Evolutionary conservation across 2,329 filamentous ascomycete genomes (phyloP).

Genomic region (Sclerotinia glacialis): DNA sequence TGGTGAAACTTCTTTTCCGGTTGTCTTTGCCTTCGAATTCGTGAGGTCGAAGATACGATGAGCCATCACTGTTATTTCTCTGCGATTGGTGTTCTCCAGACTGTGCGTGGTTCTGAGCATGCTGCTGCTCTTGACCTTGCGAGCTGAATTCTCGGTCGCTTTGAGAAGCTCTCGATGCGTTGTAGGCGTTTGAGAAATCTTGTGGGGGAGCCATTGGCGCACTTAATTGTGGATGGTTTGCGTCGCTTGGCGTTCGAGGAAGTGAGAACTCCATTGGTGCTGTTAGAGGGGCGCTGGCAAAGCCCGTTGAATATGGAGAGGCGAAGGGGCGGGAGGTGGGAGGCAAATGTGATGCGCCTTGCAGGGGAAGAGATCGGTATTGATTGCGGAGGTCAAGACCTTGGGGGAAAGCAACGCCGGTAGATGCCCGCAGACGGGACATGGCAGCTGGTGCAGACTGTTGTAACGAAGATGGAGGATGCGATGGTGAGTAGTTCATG

Average conservation of each 20-base stretch:
- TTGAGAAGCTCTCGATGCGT: conserved; percentile 31
- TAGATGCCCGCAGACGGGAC: conserved; percentile 51
- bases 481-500: conserved; percentile 50
- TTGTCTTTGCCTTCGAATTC: conserved; percentile 36
- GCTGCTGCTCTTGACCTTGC: conserved; percentile 29
- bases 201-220: conserved; percentile 53
- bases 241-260: conserved; percentile 45
- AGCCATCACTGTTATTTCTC: conserved; percentile 30
- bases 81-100: conserved; percentile 22
- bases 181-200: conserved; percentile 45
- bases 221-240: conserved; percentile 49
- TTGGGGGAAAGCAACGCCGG: conserved; percentile 46
- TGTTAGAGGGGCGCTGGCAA: conserved; percentile 53
- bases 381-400: conserved; percentile 48
- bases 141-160: conserved; percentile 28
- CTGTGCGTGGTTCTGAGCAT: conserved; percentile 28
- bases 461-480: conserved; percentile 43
- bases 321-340: conserved; percentile 41
- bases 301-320: conserved; percentile 48
- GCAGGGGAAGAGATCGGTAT: conserved; percentile 43
- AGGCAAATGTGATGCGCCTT: conserved; percentile 30
- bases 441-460: conserved; percentile 44
- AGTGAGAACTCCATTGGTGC: conserved; percentile 54
- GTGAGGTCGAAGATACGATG: conserved; percentile 31
- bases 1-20: conserved; percentile 36